Evolutionary conservation across 1,284 basidiomycete species (phyloP), one percentile per base, ranked within the genome.

Genomic region (Naganishia cerealis): DNA sequence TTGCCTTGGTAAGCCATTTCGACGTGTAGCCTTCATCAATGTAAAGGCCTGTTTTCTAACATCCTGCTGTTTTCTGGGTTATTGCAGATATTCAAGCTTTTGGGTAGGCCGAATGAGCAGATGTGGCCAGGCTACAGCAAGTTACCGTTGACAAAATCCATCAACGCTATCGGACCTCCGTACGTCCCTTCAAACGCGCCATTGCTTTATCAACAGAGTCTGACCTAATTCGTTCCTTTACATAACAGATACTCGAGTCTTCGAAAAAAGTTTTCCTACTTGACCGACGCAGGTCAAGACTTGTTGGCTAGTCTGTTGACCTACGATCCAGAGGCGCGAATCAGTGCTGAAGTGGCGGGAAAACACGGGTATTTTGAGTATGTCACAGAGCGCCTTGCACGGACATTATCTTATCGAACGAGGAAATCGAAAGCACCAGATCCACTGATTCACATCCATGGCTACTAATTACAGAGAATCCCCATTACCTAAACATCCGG

Each of bases 401-500:
- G 33, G 7, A 8, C 8, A 26, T 52, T 6, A 18, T 15, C 24
- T 10, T 63, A 36, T 54, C 24, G 18, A 33, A 33, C 29, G 29
- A 33, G 29, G 29, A 65, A 43, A 58, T 67, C 67, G 57, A 63
- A 54, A 38, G 29, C 18, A 24, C 26, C n/a, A 24, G 57, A 43
- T 50, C 52, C 40, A 21, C n/a, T 54, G 29, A 13, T 12, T 7
- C 13, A 1, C 10, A n/a, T 21, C 2, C 3, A 15, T 40, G 5
- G 12, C 36, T 36, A 26, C 21, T 59, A 38, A 67, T 18, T 24
- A 62, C 43, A 94, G 92, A 5, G 96, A 99, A 81, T 88, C 91
- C 0, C 96, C 96, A 0, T 80, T 90, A 48, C 95, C 96, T 0
- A 98, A 99, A 75, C 95, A 99, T 79, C 92, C 94, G n/a, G 94